These are phyloP conservation scores for Pseudocercospora macadamiae DNA, from an alignment of 2,329 filamentous ascomycete species.

Conservation along the genomic window DNA sequence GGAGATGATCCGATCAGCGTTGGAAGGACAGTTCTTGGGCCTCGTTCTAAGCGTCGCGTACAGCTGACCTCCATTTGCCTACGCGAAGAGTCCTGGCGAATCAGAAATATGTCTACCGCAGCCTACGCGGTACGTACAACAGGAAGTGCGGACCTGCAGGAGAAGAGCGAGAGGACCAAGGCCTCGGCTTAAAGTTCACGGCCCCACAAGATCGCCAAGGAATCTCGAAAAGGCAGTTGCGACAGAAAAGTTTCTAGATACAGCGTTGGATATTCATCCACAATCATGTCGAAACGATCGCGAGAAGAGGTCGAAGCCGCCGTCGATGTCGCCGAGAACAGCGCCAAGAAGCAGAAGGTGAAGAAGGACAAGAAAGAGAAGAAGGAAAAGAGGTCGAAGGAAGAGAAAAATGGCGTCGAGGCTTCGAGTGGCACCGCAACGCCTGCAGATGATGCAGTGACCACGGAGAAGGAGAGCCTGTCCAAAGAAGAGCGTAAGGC, in stretches of 20 bases:
- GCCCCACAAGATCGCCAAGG: slow-evolving; percentile 3
- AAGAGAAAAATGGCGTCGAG: slow-evolving; percentile 11
- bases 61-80: not conserved
- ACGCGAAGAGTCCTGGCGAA: not conserved
- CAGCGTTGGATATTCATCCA: not conserved
- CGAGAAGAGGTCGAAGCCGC: slow-evolving; percentile 30
- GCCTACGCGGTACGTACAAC: slow-evolving; percentile 1
- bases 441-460: slow-evolving; percentile 10
- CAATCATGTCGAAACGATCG: slow-evolving; percentile 34
- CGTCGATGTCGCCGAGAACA: slow-evolving; percentile 19
- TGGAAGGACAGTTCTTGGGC: not conserved
- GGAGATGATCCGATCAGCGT: not conserved
- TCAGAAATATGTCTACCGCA: not conserved
- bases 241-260: slow-evolving; percentile 14
- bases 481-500: slow-evolving; percentile 47
- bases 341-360: slow-evolving; percentile 32
- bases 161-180: too few relatives aligned
- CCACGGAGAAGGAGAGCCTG: slow-evolving; percentile 23
- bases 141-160: slow-evolving; percentile 1
- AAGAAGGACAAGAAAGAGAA: slow-evolving; percentile 35
- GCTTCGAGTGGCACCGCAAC: slow-evolving; percentile 20
- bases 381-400: slow-evolving; percentile 21
- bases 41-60: not conserved
- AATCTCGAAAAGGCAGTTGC: not conserved
- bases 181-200: not conserved